Base-by-base conservation (phyloP, 352 stramenopile species). In the Pythium sukuiense region DNA sequence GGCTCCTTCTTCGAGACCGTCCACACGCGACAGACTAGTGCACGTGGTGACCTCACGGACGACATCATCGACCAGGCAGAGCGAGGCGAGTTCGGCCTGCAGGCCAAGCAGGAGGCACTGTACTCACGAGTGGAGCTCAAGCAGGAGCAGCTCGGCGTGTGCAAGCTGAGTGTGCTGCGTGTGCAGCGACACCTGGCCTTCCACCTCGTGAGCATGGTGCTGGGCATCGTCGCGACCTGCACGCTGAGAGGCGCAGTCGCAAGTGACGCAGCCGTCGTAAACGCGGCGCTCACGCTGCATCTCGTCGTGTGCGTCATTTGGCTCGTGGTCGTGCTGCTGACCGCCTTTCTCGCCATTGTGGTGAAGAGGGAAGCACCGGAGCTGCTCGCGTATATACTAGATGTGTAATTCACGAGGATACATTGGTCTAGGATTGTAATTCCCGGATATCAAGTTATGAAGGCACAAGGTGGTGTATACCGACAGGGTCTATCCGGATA, bases 61-160 rank as follows among this genome's bases (percentile, higher is more conserved):
- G 73, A 88, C 12, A 65, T 88, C 8, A 63, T 92, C 16, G 73
- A 81, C 20, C 76, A 88, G 18, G 83, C 83, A 0, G 80, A 91
- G 29, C 71, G 79, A 12, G 83, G 83, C 7, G 80, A 91, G 55
- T 89, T 91, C 37, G 80, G 83, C 0, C 71, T 91, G 6, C 81
- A 87, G 70, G 83, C 80, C n/a, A 85, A 88, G 49, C 71, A 63
- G 9, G 83, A 88, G 61, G 80, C 80, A 33, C 64, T 87, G 14
- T 69, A 67, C 24, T 78, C 73, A 1, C 79, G 82, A 12, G 79
- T 91, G 24, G 83, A 88, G 67, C 77, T 78, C 33, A 72, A 76
- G 16, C 83, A 89, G 33, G 70, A 78, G 7, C 67, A 91, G 32
- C 65, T 89, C 4, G 83, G 83, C 0, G 56, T 89, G 16, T 86